phyloP scores from a whole-genome alignment of 208 protist genomes.

The Trypanosoma lewisi region DNA sequence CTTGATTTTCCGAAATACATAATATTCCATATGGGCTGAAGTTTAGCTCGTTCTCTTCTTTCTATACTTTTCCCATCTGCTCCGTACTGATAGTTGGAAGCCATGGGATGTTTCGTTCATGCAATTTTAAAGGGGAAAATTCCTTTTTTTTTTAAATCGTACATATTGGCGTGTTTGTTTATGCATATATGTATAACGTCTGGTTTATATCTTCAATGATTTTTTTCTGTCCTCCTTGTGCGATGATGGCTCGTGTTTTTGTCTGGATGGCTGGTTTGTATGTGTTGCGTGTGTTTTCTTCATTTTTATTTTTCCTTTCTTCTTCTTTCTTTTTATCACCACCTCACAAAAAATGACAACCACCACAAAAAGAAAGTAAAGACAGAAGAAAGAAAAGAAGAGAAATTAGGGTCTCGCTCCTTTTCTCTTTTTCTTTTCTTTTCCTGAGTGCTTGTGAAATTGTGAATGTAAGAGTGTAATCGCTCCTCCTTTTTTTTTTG shows the following conservation, averaged over 20 bases:
- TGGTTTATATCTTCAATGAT: not conserved
- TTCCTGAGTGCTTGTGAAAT: not conserved
- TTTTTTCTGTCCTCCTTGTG: not conserved
- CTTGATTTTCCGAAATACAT: conserved; percentile 5
- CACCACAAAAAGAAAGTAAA: not conserved
- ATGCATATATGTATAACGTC: conserved; percentile 8
- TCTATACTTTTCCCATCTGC: conserved; percentile 11
- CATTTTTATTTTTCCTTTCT: not conserved
- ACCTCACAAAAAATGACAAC: not conserved
- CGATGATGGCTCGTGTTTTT: not conserved
- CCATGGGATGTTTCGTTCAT: not conserved
- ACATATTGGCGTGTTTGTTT: not conserved
- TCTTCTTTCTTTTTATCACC: not conserved
- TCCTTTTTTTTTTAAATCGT: not conserved
- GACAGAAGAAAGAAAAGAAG: not conserved
- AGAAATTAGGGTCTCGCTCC: not conserved
- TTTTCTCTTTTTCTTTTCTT: not conserved
- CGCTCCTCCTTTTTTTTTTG: too few relatives aligned
- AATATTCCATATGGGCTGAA: conserved; percentile 2
- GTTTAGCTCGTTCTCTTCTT: too few relatives aligned
- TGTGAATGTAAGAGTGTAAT: too few relatives aligned
- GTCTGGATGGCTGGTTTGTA: not conserved
- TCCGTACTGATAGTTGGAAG: conserved; percentile 6
- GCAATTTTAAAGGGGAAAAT: not conserved
- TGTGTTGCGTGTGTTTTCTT: not conserved